Conservation (phyloP, 805 yeast genomes). For the Cyberlindnera petersonii region DNA sequence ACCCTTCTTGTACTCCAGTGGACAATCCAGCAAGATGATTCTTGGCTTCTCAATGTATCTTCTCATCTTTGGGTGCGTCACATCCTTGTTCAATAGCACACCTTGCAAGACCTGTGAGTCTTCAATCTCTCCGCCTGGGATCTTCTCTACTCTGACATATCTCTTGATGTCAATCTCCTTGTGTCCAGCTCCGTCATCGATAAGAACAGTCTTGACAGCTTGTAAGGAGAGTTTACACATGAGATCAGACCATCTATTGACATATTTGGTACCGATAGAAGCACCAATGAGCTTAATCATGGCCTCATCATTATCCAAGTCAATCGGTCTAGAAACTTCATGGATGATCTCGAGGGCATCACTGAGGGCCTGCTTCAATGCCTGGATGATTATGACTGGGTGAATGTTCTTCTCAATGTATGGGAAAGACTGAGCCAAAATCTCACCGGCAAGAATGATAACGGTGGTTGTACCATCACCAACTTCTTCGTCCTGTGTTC, state of each 20-base stretch:
- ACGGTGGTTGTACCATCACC: conserved; percentile 99
- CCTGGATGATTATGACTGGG: conserved; percentile 94
- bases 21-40: conserved; percentile 87
- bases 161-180: conserved; percentile 91
- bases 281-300: conserved; percentile 84
- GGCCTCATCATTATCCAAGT: conserved; percentile 76
- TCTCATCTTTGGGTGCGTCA: conserved; percentile 98
- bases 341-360: conserved; percentile 90
- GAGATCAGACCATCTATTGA: conserved; percentile 81
- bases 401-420: conserved; percentile 93
- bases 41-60: conserved; percentile 86
- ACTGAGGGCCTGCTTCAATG: conserved; percentile 81
- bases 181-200: conserved; percentile 52
- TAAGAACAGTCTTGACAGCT: conserved; percentile 81
- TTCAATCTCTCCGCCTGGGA: conserved; percentile 96
- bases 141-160: conserved; percentile 89
- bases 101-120: conserved; percentile 89
- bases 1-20: conserved; percentile 97
- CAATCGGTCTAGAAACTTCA: conserved; percentile 79
- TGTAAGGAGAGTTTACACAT: conserved; percentile 87
- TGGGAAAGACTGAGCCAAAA: conserved; percentile 91
- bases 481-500: conserved; percentile 98
- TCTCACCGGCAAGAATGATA: conserved; percentile 94
- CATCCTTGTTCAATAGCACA: conserved; percentile 89
- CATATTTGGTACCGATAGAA: conserved; percentile 94